A percentile compares a stretch with the other conserved stretches of the same genome.
phyloP scores from a whole-genome alignment of 768 basidiomycete genomes.

The Lactarius trivialis region DNA sequence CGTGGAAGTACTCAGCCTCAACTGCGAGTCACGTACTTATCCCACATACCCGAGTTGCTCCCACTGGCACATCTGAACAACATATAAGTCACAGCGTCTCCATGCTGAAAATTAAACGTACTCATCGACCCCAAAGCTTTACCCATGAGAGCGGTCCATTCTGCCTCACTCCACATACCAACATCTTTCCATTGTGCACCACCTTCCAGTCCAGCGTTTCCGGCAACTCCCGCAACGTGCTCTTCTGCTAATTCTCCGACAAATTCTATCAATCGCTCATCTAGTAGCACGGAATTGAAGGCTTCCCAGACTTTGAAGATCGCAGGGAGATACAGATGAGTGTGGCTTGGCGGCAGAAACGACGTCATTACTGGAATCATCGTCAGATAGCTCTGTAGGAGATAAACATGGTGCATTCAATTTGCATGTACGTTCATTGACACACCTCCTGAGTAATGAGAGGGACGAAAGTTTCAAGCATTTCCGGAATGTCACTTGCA shows the following conservation, averaged over 20 bases:
- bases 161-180: constrained; percentile 80
- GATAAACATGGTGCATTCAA: neutral
- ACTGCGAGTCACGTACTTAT: neutral
- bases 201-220: constrained; percentile 48
- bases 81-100: neutral
- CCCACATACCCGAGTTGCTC: constrained; percentile 49
- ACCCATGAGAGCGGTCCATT: constrained; percentile 78
- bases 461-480: constrained; percentile 68
- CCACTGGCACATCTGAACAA: constrained; percentile 61
- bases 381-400: constrained; percentile 52
- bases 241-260: constrained; percentile 66
- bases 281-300: constrained; percentile 65
- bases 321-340: constrained; percentile 61
- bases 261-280: constrained; percentile 69
- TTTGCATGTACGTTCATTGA: constrained; percentile 10
- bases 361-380: constrained; percentile 71
- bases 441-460: constrained; percentile 64
- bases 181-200: constrained; percentile 70
- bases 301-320: constrained; percentile 75
- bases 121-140: constrained; percentile 81
- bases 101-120: constrained; percentile 29
- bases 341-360: constrained; percentile 64
- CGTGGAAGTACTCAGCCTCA: constrained; percentile 13
- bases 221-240: constrained; percentile 51
- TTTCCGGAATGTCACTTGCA: constrained; percentile 54